A percentile compares a stretch with the other conserved stretches of the same genome.
These are phyloP conservation scores for Xylariaceae sp. DNA, from an alignment of 2,329 filamentous ascomycete species.

Conservation along the genomic window DNA sequence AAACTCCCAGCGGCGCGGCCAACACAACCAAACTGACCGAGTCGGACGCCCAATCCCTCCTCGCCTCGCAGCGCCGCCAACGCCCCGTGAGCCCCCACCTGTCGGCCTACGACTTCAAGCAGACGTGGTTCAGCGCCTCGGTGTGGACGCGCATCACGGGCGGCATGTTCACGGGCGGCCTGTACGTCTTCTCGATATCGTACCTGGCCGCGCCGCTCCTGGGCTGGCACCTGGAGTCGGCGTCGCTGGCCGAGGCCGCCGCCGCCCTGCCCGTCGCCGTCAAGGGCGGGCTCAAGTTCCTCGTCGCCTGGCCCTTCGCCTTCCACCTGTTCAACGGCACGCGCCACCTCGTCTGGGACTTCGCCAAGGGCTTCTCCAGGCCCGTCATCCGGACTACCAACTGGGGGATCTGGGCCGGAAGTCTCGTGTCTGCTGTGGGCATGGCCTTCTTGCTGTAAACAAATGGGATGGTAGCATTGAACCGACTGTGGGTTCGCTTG, in stretches of 20 bases:
- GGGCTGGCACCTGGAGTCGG: conserved; percentile 67
- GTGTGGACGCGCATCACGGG: conserved; percentile 87
- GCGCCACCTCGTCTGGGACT: conserved; percentile 61
- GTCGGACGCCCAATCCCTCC: conserved; percentile 65
- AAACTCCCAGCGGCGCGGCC: conserved; percentile 51
- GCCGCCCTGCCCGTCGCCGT: conserved; percentile 63
- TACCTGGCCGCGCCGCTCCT: conserved; percentile 82
- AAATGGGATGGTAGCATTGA: background rate
- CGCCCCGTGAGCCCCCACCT: conserved; percentile 88
- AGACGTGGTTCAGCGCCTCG: conserved; percentile 80
- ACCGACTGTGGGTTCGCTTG: background rate
- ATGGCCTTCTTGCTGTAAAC: conserved; percentile 56
- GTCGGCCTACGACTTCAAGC: conserved; percentile 81
- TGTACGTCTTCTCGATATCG: conserved; percentile 80
- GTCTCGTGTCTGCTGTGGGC: conserved; percentile 51
- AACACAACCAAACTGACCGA: conserved; percentile 63
- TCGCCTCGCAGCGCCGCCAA: conserved; percentile 78
- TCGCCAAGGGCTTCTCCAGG: conserved; percentile 58
- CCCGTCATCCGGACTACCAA: conserved; percentile 52
- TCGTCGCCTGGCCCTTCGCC: conserved; percentile 63
- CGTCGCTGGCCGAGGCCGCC: conserved; percentile 65
- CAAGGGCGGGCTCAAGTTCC: conserved; percentile 64
- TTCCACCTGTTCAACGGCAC: conserved; percentile 64
- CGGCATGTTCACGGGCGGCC: conserved; percentile 68
- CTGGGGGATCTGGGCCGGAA: conserved; percentile 54